Conservation (phyloP, 768 basidiomycete species). For the Tulasnella sp. region DNA sequence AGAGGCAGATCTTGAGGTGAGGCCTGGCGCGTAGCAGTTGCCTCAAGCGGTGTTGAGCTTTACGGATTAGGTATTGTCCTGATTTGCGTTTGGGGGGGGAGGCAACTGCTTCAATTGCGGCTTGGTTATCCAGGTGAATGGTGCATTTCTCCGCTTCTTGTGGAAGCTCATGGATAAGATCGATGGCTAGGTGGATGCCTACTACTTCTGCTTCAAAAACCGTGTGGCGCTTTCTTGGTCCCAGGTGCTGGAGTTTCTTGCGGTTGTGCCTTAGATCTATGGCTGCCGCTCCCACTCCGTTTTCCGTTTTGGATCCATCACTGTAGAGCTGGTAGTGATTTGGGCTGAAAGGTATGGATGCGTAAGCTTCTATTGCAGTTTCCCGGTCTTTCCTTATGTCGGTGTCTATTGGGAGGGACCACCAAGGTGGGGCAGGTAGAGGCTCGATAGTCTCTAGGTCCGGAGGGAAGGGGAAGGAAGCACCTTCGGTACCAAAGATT, state of each 20-base stretch:
- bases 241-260: background rate
- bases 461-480: background rate
- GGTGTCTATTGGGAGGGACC: background rate
- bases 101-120: background rate
- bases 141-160: background rate
- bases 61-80: background rate
- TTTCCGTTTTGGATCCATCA: constrained; percentile 14
- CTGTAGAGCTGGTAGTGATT: constrained; percentile 10
- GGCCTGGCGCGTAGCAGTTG: background rate
- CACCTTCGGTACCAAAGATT: background rate
- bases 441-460: constrained; percentile 4
- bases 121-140: constrained; percentile 2
- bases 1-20: background rate
- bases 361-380: background rate
- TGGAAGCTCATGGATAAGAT: background rate
- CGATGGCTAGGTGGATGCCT: constrained; percentile 1
- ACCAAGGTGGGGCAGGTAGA: background rate
- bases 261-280: background rate
- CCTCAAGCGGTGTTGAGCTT: background rate
- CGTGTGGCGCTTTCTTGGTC: background rate
- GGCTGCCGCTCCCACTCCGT: constrained; percentile 3
- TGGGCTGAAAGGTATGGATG: background rate
- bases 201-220: constrained; percentile 8
- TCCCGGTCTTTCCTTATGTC: background rate
- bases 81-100: background rate